Evolutionary conservation across 2,329 filamentous ascomycete genomes (phyloP), one percentile per base, ranked within the genome.

Genomic region (Fusarium setosum): DNA sequence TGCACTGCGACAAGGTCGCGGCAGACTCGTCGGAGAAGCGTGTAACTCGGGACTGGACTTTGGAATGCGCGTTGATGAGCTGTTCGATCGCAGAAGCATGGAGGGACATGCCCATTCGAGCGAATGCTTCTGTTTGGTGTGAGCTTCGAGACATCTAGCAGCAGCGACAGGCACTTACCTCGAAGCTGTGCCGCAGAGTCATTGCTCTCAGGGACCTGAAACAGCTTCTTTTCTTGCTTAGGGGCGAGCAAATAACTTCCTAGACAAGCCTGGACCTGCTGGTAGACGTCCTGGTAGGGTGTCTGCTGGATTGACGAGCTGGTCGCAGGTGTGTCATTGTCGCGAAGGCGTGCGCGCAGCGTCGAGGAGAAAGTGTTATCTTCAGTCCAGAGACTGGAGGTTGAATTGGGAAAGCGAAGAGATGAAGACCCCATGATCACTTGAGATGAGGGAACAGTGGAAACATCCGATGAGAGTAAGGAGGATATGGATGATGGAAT

Each of bases 341-440:
- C 75, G 10, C 72, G 69, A 12, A 77, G 68, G 8, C 74, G 73
- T 31, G 69, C 70, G 18, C 75, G 70, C 2, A 77, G 49, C 0
- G 67, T 73, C 0, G 72, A 72, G 1, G 72, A 67, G n/a, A 65
- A 69, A 1, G 29, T 49, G 9, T 42, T 42, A 8, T 57, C 61
- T 5, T 52, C 58, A 1, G 26, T 23, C 15, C 23, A 54, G 17
- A 49, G 34, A 35, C 41, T 62, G 4, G 65, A 65, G 18, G 52
- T 61, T 1, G 70, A 61, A 13, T 47, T 35, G 11, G 29, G 26
- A 3, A 57, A 18, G 10, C 35, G 20, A 10, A n/a, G 42, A 26
- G 40, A 31, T 5, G 24, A 12, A 2, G 41, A 23, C 1, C 44
- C 23, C 64, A 67, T 67, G n/a, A 8, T 23, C 38, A 1, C 5